phyloP scores from a whole-genome alignment of 2,329 filamentous ascomycete genomes.

The Pseudogymnoascus pannorum region DNA sequence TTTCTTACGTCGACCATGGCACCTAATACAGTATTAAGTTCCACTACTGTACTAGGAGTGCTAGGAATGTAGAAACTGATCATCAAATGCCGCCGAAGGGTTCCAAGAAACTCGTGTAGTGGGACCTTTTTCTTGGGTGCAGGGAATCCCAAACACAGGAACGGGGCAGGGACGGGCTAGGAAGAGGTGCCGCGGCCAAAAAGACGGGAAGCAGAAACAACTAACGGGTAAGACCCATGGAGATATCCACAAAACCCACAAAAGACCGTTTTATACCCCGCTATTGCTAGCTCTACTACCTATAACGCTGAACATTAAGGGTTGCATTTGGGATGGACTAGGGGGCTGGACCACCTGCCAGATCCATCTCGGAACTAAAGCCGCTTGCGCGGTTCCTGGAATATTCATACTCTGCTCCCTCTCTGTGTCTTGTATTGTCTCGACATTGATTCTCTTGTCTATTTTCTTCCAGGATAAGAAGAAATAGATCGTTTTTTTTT shows the following conservation, averaged over 20 bases:
- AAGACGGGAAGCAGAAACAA: not conserved
- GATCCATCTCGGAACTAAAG: slow-evolving; percentile 14
- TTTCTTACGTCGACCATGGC: not conserved
- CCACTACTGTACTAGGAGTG: not conserved
- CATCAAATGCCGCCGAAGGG: slow-evolving; percentile 3
- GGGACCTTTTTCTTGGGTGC: not conserved
- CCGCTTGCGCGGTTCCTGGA: not conserved
- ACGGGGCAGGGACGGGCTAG: not conserved
- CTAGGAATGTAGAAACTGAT: not conserved
- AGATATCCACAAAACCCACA: slow-evolving; percentile 3
- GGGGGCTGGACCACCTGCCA: slow-evolving; percentile 20
- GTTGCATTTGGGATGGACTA: slow-evolving; percentile 11
- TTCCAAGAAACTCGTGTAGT: not conserved
- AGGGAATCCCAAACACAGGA: slow-evolving; percentile 1
- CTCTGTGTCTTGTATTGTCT: slow-evolving; percentile 1
- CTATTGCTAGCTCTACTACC: not conserved
- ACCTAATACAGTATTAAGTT: not conserved
- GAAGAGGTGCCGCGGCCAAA: not conserved
- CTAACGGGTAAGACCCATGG: not conserved
- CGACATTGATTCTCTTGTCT: slow-evolving; percentile 3
- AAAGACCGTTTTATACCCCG: slow-evolving; percentile 6
- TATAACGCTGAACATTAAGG: not conserved
- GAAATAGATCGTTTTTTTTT: slow-evolving; percentile 10
- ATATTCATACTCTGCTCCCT: slow-evolving; percentile 9
- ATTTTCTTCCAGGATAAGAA: slow-evolving; percentile 11